Evolutionary conservation across 495 filamentous ascomycete genomes (phyloP), one percentile per base, ranked within the genome.

Genomic region (Penicillium robsamsonii): DNA sequence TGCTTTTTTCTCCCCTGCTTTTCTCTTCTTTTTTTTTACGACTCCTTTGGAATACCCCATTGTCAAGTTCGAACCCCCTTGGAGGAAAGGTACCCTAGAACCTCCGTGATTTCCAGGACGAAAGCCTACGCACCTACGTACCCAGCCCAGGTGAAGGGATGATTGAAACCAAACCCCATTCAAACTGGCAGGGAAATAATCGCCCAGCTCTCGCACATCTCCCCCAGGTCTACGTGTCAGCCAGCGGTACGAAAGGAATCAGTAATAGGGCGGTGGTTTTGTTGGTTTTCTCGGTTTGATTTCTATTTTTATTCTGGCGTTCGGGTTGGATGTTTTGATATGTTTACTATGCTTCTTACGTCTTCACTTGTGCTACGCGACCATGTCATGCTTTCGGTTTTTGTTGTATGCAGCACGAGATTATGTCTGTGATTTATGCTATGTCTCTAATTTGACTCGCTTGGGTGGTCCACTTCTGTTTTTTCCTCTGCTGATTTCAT

Each of bases 391-490:
- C 37, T 15, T 35, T 4, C 5, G 22, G 30, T 35, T 43, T 5
- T 37, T 45, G 12, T 54, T 54, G 52, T 54, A 54, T 38, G 5
- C 22, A 53, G 29, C 40, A 46, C 17, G 51, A 47, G 29, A 45
- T 17, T 38, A 29, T 54, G 31, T 45, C 10, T 15, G 15, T 54
- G 52, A 40, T 13, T 50, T 35, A 50, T 40, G 33, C 46, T 37
- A 53, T 45, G 40, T 54, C 31, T 54, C 20, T 29, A 54, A 54
- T 46, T 46, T 6, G 17, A 54, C 11, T 46, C 13, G 8, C 7
- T 20, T 46, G 51, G 31, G 52, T 54, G 42, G 22, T 29, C n/a
- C 31, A 45, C 6, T 52, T 41, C 27, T 8, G 38, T 33, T n/a
- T 20, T 22, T 40, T 12, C 22, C 4, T 20, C 42, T 46, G 30